Percentiles rank a stretch among this genome's conserved stretches.
These are phyloP conservation scores for Arthrobotrys iridis DNA, from an alignment of 2,329 filamentous ascomycete species.

Conservation along the genomic window DNA sequence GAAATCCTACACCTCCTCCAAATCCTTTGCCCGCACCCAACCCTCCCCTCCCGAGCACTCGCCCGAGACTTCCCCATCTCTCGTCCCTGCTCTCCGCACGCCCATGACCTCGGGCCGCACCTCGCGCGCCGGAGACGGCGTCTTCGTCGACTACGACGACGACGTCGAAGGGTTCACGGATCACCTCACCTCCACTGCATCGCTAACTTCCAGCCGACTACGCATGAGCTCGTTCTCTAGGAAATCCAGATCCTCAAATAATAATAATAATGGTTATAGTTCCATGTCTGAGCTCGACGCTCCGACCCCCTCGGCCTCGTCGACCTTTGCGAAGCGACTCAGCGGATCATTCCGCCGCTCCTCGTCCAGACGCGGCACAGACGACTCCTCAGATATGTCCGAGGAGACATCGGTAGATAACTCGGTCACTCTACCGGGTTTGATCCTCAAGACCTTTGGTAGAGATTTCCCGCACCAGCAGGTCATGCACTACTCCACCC, in stretches of 20 bases:
- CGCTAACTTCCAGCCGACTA: constrained; percentile 51
- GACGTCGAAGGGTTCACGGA: constrained; percentile 22
- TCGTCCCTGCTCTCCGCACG: constrained; percentile 36
- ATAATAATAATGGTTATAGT: constrained; percentile 28
- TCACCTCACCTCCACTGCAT: constrained; percentile 40
- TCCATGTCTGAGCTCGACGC: constrained; percentile 45
- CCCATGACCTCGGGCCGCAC: constrained; percentile 48
- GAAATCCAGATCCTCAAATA: constrained; percentile 35
- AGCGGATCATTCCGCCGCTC: constrained; percentile 35
- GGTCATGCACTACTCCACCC: constrained; percentile 50
- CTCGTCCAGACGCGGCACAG: not conserved
- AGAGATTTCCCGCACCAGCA: constrained; percentile 49
- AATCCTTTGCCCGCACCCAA: constrained; percentile 51
- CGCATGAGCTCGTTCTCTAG: constrained; percentile 48
- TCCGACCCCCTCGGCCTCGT: constrained; percentile 37
- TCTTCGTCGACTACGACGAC: constrained; percentile 30
- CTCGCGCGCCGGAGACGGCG: constrained; percentile 31
- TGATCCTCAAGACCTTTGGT: constrained; percentile 46
- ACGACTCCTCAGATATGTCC: constrained; percentile 31
- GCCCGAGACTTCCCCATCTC: constrained; percentile 47
- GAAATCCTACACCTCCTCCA: constrained; percentile 48
- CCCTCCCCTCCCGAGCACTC: constrained; percentile 50
- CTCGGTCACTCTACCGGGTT: constrained; percentile 34
- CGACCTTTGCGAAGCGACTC: constrained; percentile 29
- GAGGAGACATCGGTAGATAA: constrained; percentile 49